Percentiles rank a stretch among this genome's conserved stretches.
Evolutionary conservation across 2,329 filamentous ascomycete species (phyloP).

Genomic region (Botryosphaeria dothidea): DNA sequence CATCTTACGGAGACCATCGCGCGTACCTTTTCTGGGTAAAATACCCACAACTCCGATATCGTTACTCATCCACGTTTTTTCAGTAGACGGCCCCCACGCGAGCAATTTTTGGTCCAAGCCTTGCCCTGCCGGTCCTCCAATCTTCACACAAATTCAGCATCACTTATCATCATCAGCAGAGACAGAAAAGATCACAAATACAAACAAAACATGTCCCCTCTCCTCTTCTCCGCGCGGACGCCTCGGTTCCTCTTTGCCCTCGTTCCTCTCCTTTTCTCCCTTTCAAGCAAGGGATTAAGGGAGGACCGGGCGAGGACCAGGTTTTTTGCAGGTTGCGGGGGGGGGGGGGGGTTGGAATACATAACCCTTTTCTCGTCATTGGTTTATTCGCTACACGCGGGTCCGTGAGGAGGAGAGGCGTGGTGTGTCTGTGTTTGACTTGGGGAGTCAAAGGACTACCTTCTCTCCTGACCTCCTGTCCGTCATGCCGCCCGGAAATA

Average conservation of each 20-base stretch:
- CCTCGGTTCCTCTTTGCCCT: too few relatives aligned
- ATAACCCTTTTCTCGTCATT: constrained; percentile 38
- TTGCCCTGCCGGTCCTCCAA: too few relatives aligned
- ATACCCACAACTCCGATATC: not conserved
- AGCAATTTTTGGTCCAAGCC: not conserved
- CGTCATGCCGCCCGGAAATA: too few relatives aligned
- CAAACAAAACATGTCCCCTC: too few relatives aligned
- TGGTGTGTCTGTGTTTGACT: too few relatives aligned
- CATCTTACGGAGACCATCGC: not conserved
- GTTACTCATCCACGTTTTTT: not conserved
- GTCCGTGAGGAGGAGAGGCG: constrained; percentile 32
- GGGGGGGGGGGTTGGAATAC: constrained; percentile 14
- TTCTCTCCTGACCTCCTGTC: too few relatives aligned
- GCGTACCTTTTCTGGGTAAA: not conserved
- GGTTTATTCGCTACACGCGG: constrained; percentile 29
- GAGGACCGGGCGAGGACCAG: not conserved
- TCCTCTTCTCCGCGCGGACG: too few relatives aligned
- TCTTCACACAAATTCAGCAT: too few relatives aligned
- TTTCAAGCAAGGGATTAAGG: not conserved
- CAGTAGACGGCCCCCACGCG: not conserved
- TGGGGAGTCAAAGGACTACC: too few relatives aligned
- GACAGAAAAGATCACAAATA: too few relatives aligned
- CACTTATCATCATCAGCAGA: not conserved
- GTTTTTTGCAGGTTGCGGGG: constrained; percentile 10
- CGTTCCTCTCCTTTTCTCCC: too few relatives aligned